Evolutionary conservation across 352 stramenopile genomes (phyloP).

Genomic region (Globisporangium ultimum): DNA sequence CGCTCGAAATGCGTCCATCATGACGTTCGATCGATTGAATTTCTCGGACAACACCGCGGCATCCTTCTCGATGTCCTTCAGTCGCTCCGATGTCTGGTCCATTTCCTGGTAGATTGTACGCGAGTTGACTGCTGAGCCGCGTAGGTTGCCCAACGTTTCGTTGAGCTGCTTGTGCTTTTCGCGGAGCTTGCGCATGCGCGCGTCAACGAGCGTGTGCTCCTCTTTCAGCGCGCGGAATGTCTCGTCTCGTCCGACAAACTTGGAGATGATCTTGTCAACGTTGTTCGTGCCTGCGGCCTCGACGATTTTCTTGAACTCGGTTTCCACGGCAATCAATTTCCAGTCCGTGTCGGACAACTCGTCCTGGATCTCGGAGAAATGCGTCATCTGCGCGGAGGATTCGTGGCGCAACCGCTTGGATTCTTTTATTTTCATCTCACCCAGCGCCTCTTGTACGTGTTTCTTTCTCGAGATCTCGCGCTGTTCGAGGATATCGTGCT

Average conservation of each 20-base stretch:
- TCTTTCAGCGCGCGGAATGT: constrained; percentile 72
- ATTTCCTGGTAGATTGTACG: constrained; percentile 84
- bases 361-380: constrained; percentile 80
- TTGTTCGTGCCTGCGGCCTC: constrained; percentile 76
- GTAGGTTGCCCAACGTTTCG: constrained; percentile 54
- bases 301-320: constrained; percentile 72
- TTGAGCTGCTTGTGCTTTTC: constrained; percentile 79
- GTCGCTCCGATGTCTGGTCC: constrained; percentile 72
- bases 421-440: constrained; percentile 71
- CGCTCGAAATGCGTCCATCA: constrained; percentile 78
- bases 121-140: constrained; percentile 71
- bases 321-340: constrained; percentile 62
- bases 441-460: constrained; percentile 63
- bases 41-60: constrained; percentile 58
- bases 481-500: constrained; percentile 74
- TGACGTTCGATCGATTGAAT: constrained; percentile 73
- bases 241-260: constrained; percentile 67
- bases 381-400: constrained; percentile 66
- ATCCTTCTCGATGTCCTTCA: constrained; percentile 86
- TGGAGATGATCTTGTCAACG: constrained; percentile 80
- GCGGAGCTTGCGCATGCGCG: constrained; percentile 69
- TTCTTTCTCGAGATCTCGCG: constrained; percentile 74
- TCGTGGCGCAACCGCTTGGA: constrained; percentile 68
- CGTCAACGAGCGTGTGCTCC: constrained; percentile 68
- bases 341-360: constrained; percentile 69